Evolutionary conservation across 345 rosid species (phyloP), one percentile per base, ranked within the genome.

Genomic region (Iberis pinnata): DNA sequence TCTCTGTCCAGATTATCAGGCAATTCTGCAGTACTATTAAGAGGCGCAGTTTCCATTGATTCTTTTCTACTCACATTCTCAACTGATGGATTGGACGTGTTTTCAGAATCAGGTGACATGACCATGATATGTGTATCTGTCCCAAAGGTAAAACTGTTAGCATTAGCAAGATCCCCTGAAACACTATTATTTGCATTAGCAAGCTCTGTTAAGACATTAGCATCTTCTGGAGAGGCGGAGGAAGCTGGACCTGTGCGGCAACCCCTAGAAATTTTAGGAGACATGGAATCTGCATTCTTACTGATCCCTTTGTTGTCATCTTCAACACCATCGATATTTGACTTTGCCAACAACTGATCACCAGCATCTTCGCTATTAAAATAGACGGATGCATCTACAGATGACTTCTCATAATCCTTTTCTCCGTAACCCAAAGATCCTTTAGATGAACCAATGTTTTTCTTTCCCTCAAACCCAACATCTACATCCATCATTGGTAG

Each of bases 11-110:
- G 16, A 65, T 56, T 43, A 20, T 35, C 46, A 42, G 43, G 24
- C 33, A 7, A 49, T 65, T 57, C 33, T 43, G 46, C 43, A 18
- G 20, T 12, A 43, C 37, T 12, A 26, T 27, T 43, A 51, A 35
- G 18, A 43, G 70, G 53, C 1, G 11, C 35, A 24, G 53, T 25
- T 65, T 50, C 64, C 53, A 50, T 10, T 24, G 12, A 17, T 33
- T 39, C 68, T 68, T 73, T 76, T 8, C 15, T 51, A 45, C 26
- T 56, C 72, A 17, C 61, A 61, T 61, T 58, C 54, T 67, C 66
- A 50, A 47, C 65, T 10, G 58, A 38, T 36, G 67, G 36, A 57
- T 35, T 36, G 17, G 18, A 55, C 22, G 32, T 27, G 56, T 45
- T 35, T 46, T 53, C 67, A 62, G 60, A 49, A 41, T 60, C 76